Evolutionary conservation across 192 early-diverging fungal species (phyloP).

Genomic region (Backusella luteola): DNA sequence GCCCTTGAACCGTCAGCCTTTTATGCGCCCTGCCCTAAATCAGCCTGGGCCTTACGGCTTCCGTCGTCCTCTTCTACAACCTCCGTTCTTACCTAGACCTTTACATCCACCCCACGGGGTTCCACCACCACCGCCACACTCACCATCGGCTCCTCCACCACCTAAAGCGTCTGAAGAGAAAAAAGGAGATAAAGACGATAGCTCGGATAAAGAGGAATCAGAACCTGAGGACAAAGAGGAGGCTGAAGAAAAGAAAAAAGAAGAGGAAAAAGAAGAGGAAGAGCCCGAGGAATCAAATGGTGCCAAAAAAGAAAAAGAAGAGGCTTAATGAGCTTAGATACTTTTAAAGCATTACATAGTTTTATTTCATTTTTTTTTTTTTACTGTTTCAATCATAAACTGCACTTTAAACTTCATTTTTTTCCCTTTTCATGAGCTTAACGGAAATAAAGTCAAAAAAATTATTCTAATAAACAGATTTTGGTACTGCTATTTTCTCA

Average conservation of each 20-base stretch:
- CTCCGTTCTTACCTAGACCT: not conserved
- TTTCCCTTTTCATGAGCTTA: not conserved
- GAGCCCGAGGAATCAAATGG: not conserved
- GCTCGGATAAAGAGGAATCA: not conserved
- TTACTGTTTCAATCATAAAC: not conserved
- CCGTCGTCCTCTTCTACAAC: not conserved
- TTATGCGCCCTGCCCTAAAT: not conserved
- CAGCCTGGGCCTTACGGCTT: not conserved
- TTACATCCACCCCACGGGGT: not conserved
- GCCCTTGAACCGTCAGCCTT: not conserved
- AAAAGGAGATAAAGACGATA: not conserved
- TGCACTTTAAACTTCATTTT: not conserved
- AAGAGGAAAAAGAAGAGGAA: not conserved
- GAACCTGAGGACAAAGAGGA: not conserved
- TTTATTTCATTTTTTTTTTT: not conserved
- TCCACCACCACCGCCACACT: not conserved
- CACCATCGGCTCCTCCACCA: not conserved
- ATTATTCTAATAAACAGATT: not conserved
- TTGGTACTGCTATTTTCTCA: not conserved
- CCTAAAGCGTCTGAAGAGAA: not conserved
- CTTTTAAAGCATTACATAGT: not conserved
- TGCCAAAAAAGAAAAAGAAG: conserved; percentile 6
- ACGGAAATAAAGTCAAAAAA: not conserved
- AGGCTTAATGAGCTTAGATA: not conserved
- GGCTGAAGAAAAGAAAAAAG: not conserved